phyloP scores from a whole-genome alignment of 192 early-diverging fungal species.

The Helicostylum pulchrum region DNA sequence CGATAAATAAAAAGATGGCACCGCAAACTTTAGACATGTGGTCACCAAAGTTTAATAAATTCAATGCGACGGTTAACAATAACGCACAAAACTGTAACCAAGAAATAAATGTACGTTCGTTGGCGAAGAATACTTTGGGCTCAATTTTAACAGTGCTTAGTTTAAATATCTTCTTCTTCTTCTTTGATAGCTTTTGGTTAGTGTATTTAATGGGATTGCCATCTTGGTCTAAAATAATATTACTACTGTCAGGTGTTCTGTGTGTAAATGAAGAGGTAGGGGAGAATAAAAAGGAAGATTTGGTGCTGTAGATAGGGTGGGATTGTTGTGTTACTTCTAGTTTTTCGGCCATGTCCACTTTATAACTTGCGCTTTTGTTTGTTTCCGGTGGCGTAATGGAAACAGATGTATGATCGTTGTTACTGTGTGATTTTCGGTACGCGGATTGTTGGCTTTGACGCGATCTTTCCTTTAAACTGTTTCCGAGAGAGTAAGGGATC shows the following conservation, averaged over 20 bases:
- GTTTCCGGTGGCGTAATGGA: too few relatives aligned
- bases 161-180: neutral
- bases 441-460: neutral
- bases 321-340: neutral
- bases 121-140: slow-evolving; percentile 86
- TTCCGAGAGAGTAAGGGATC: slow-evolving; percentile 2
- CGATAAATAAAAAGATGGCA: slow-evolving; percentile 37
- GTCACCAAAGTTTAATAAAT: slow-evolving; percentile 74
- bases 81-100: slow-evolving; percentile 79
- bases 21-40: slow-evolving; percentile 49
- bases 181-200: neutral
- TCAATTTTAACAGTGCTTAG: slow-evolving; percentile 61
- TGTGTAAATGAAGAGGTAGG: neutral
- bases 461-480: neutral
- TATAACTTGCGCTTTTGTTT: too few relatives aligned
- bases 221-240: neutral
- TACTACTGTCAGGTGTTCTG: neutral
- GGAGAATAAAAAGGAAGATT: neutral
- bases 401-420: neutral
- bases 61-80: slow-evolving; percentile 64
- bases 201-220: neutral
- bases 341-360: neutral
- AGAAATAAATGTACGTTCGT: slow-evolving; percentile 82
- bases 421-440: neutral
- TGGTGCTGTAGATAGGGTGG: neutral